phyloP scores from a whole-genome alignment of 2,329 filamentous ascomycete species.

The Fusarium pilosicola region DNA sequence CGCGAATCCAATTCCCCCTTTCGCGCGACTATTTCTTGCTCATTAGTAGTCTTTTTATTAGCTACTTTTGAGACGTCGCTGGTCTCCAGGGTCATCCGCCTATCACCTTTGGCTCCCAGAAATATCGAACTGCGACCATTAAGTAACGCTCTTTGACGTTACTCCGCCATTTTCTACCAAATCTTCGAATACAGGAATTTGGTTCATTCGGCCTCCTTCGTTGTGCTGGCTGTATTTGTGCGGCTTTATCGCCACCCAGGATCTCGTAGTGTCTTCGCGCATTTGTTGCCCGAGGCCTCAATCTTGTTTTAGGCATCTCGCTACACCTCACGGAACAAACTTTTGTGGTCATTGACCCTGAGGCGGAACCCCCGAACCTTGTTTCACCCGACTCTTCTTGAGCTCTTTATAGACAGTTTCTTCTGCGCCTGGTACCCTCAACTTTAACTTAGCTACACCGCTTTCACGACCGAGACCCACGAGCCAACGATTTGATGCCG shows the following conservation, averaged over 20 bases:
- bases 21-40: conserved; percentile 9
- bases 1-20: conserved; percentile 9
- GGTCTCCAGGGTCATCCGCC: not conserved
- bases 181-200: not conserved
- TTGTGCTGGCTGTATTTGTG: conserved; percentile 35
- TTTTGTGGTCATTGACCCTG: conserved; percentile 1
- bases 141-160: conserved; percentile 37
- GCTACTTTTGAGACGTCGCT: conserved; percentile 9
- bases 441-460: conserved; percentile 27
- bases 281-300: conserved; percentile 30
- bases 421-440: conserved; percentile 8
- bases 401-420: conserved; percentile 16
- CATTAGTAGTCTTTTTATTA: conserved; percentile 7
- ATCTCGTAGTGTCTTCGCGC: not conserved
- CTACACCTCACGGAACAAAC: conserved; percentile 18
- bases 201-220: conserved; percentile 38
- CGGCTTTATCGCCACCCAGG: conserved; percentile 19
- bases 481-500: conserved; percentile 40
- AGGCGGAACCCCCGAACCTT: conserved; percentile 2
- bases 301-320: not conserved
- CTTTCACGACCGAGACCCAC: conserved; percentile 39
- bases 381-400: not conserved
- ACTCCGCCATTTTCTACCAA: conserved; percentile 35
- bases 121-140: conserved; percentile 18
- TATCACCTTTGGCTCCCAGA: conserved; percentile 19